Evolutionary conservation across 2,329 filamentous ascomycete species (phyloP).

Genomic region (Aquanectria penicillioides): DNA sequence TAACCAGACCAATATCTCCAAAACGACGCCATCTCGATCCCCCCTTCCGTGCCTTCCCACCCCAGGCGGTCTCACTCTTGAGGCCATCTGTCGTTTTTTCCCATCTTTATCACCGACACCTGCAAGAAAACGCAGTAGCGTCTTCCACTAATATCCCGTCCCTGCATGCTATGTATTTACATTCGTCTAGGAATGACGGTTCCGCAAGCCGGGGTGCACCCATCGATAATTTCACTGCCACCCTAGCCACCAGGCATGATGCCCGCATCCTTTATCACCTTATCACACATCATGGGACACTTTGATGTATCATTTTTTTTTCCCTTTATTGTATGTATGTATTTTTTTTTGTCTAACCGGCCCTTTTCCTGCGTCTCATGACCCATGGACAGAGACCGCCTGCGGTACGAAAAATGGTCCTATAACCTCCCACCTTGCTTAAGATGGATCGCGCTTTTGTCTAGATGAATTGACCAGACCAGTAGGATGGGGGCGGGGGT

Average conservation of each 20-base stretch:
- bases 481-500: neutral
- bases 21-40: slow-evolving; percentile 4
- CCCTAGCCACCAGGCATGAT: neutral
- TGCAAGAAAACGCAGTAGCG: slow-evolving; percentile 19
- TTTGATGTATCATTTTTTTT: slow-evolving; percentile 8
- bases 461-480: neutral
- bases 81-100: slow-evolving; percentile 19
- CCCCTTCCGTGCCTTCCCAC: neutral
- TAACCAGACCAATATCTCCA: slow-evolving; percentile 18
- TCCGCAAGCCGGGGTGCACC: slow-evolving; percentile 12
- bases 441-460: neutral
- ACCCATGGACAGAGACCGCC: neutral
- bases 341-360: neutral
- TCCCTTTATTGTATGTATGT: slow-evolving; percentile 4
- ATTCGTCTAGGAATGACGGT: slow-evolving; percentile 13
- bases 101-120: slow-evolving; percentile 19
- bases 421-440: neutral
- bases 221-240: slow-evolving; percentile 12
- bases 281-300: slow-evolving; percentile 12
- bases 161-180: slow-evolving; percentile 17
- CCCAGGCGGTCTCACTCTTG: slow-evolving; percentile 20
- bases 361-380: slow-evolving; percentile 4
- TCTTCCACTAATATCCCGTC: slow-evolving; percentile 15
- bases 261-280: slow-evolving; percentile 4
- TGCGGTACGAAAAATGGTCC: neutral